These are phyloP conservation scores for Hemileia vastatrix DNA, from an alignment of 1,284 basidiomycete species.

Conservation along the genomic window DNA sequence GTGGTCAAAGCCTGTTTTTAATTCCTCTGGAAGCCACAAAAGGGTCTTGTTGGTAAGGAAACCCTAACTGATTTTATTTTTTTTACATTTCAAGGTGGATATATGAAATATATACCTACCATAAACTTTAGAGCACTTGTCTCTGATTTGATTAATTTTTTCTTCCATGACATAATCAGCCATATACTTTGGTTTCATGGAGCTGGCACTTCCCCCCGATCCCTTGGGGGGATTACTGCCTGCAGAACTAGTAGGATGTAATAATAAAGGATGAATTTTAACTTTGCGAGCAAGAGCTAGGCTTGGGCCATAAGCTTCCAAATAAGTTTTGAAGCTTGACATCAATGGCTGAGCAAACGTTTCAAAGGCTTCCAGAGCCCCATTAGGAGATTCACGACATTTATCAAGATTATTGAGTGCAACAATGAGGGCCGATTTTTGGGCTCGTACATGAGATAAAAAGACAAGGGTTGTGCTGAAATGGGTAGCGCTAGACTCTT, in stretches of 20 bases:
- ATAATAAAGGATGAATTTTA: conserved; percentile 19
- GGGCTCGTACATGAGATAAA: conserved; percentile 17
- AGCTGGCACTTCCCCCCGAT: neutral
- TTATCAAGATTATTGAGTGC: conserved; percentile 22
- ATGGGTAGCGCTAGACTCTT: conserved; percentile 1
- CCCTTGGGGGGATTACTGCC: no score
- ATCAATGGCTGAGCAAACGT: conserved; percentile 17
- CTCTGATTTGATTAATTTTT: conserved; percentile 68
- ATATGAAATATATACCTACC: conserved; percentile 52
- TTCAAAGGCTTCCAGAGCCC: conserved; percentile 17
- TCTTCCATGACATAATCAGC: conserved; percentile 65
- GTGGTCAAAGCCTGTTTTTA: conserved; percentile 4
- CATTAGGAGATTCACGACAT: conserved; percentile 15
- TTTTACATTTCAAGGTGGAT: conserved; percentile 52
- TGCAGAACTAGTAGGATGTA: conserved; percentile 2
- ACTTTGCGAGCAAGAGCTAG: conserved; percentile 12
- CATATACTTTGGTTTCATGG: conserved; percentile 54
- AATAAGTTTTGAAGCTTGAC: conserved; percentile 9
- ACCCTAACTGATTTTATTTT: conserved; percentile 53
- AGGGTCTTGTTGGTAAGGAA: conserved; percentile 54
- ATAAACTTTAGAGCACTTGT: conserved; percentile 61
- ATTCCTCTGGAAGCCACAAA: conserved; percentile 2
- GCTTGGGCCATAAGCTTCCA: conserved; percentile 13
- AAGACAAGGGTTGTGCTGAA: conserved; percentile 16
- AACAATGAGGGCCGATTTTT: conserved; percentile 12